phyloP scores from a whole-genome alignment of 345 rosid genomes.

The Ceriops zippeliana region DNA sequence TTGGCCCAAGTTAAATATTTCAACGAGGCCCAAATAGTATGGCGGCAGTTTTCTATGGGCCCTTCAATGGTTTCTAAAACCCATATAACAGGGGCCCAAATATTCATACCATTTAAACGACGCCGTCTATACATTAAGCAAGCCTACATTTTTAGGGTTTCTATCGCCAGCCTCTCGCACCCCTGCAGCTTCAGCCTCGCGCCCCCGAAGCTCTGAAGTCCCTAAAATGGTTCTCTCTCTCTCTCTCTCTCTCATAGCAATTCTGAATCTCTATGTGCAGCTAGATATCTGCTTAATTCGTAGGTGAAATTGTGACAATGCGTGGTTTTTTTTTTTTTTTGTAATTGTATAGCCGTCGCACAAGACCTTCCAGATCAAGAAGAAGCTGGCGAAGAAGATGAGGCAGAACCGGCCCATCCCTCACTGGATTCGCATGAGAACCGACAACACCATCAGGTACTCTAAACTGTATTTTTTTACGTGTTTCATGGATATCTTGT shows the following conservation, averaged over 20 bases:
- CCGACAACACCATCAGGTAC: constrained; percentile 67
- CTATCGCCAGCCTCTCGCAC: not conserved
- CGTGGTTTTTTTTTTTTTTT: not conserved
- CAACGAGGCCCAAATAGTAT: too few relatives aligned
- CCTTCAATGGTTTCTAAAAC: too few relatives aligned
- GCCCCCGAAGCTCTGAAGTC: not conserved
- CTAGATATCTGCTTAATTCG: not conserved
- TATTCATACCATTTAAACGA: too few relatives aligned
- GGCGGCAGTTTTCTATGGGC: too few relatives aligned
- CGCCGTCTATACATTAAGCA: too few relatives aligned
- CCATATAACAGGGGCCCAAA: too few relatives aligned
- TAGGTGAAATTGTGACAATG: not conserved
- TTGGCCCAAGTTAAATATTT: too few relatives aligned
- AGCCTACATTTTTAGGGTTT: too few relatives aligned
- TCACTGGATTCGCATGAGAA: constrained; percentile 66
- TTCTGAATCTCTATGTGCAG: not conserved
- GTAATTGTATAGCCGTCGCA: constrained; percentile 72
- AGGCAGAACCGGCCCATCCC: constrained; percentile 77
- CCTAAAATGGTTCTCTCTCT: not conserved
- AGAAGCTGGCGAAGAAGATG: constrained; percentile 80
- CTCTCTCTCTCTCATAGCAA: not conserved
- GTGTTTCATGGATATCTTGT: not conserved
- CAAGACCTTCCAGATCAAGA: constrained; percentile 78
- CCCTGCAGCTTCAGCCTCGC: not conserved
- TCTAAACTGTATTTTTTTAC: too few relatives aligned